A percentile compares a stretch with the other conserved stretches of the same genome.
Evolutionary conservation across 257 asterid species (phyloP).

Genomic region (Lavandula angustifolia): DNA sequence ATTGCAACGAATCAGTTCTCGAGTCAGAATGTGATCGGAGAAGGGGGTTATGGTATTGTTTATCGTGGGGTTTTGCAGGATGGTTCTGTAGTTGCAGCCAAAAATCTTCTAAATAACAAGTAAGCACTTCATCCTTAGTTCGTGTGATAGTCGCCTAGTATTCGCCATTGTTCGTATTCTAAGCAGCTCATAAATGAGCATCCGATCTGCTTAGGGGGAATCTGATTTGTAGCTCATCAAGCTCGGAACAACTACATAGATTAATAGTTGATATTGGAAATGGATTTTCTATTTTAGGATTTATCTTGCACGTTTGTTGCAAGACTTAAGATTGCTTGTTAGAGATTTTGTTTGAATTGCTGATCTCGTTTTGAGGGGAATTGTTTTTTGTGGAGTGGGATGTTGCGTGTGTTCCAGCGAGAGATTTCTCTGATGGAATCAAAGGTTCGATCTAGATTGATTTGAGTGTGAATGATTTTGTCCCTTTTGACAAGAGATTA

Average conservation of each 20-base stretch:
- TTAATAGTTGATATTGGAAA: too few relatives aligned
- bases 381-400: conserved; percentile 21
- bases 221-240: too few relatives aligned
- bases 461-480: conserved; percentile 30
- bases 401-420: too few relatives aligned
- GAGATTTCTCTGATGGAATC: conserved; percentile 33
- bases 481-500: conserved; percentile 40
- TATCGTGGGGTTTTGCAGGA: conserved; percentile 66
- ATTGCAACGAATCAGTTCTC: conserved; percentile 63
- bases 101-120: conserved; percentile 80
- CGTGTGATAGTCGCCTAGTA: too few relatives aligned
- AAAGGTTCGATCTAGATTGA: conserved; percentile 56
- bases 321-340: conserved; percentile 17
- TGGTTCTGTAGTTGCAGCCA: conserved; percentile 72
- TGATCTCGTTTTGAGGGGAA: conserved; percentile 22
- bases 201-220: too few relatives aligned
- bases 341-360: conserved; percentile 21
- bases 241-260: too few relatives aligned
- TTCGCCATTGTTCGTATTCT: too few relatives aligned
- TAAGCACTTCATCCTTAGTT: conserved; percentile 37
- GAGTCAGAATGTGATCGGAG: conserved; percentile 68
- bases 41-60: conserved; percentile 89
- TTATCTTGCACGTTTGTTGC: too few relatives aligned
- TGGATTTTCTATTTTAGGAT: too few relatives aligned
- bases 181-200: too few relatives aligned